Percentiles rank a stretch among this genome's conserved stretches.
These are phyloP conservation scores for Tetracentron sinense DNA, from an alignment of 164 flowering plant genomes.

Conservation along the genomic window DNA sequence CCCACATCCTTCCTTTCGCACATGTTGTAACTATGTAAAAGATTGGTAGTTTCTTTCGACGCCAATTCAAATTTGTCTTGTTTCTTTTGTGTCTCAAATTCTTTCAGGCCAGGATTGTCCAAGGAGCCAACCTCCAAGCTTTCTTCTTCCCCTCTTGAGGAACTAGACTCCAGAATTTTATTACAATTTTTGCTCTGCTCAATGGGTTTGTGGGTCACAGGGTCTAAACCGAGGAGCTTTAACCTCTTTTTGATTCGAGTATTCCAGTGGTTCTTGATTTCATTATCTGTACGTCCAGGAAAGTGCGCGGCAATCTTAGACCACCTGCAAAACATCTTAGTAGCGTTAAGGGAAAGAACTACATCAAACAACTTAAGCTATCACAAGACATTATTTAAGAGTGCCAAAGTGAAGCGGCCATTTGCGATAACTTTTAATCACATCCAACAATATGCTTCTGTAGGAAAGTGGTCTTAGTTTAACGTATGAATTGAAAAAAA, in stretches of 20 bases:
- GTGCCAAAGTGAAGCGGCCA: too few relatives aligned
- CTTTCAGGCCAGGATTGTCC: neutral
- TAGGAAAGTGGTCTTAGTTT: too few relatives aligned
- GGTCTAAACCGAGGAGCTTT: constrained; percentile 53
- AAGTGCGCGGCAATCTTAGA: constrained; percentile 72
- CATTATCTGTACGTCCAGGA: constrained; percentile 74
- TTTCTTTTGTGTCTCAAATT: constrained; percentile 7
- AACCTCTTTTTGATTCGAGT: constrained; percentile 64
- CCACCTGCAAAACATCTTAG: constrained; percentile 42
- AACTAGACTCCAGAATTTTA: neutral
- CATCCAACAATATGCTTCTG: too few relatives aligned
- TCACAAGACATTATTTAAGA: too few relatives aligned
- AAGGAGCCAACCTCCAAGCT: neutral
- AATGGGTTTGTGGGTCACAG: constrained; percentile 51
- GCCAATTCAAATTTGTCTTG: constrained; percentile 13
- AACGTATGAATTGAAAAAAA: too few relatives aligned
- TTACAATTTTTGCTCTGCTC: constrained; percentile 15
- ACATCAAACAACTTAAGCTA: too few relatives aligned
- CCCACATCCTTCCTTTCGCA: constrained; percentile 29
- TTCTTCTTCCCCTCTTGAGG: constrained; percentile 6
- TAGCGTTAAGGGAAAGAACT: neutral
- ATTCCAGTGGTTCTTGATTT: constrained; percentile 82
- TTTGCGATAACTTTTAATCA: too few relatives aligned
- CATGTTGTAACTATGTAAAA: constrained; percentile 23
- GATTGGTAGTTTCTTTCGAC: constrained; percentile 15